phyloP scores from a whole-genome alignment of 176 grass and related monocot species.

The Pharus latifolius region DNA sequence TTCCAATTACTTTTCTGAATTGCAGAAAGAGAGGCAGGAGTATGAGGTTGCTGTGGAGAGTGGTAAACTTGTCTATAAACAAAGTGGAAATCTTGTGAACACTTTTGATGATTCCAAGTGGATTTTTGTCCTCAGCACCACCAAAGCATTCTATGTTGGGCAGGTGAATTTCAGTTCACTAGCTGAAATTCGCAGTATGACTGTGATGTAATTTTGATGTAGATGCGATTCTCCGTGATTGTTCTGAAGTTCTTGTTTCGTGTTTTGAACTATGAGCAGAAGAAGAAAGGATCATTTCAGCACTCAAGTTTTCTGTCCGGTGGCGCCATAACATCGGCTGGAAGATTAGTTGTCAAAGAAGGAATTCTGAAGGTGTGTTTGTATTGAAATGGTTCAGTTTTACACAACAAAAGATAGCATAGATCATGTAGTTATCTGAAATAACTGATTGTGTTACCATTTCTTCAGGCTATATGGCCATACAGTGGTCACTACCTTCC shows the following conservation, averaged over 20 bases:
- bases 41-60: slow-evolving; percentile 67
- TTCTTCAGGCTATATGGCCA: slow-evolving; percentile 78
- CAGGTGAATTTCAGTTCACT: slow-evolving; percentile 45
- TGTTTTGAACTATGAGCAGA: slow-evolving; percentile 35
- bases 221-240: neutral
- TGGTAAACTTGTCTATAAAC: slow-evolving; percentile 58
- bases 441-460: neutral
- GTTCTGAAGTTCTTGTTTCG: neutral
- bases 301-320: slow-evolving; percentile 85
- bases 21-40: slow-evolving; percentile 74
- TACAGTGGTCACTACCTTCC: slow-evolving; percentile 92
- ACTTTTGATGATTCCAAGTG: slow-evolving; percentile 76
- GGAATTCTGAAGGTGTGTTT: slow-evolving; percentile 56
- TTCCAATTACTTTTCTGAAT: slow-evolving; percentile 5
- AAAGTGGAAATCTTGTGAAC: slow-evolving; percentile 39
- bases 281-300: slow-evolving; percentile 93
- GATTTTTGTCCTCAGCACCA: slow-evolving; percentile 85
- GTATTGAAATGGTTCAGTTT: neutral
- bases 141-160: slow-evolving; percentile 65
- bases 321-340: slow-evolving; percentile 74
- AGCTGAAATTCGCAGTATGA: neutral
- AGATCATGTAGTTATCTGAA: neutral
- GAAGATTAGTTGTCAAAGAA: slow-evolving; percentile 78
- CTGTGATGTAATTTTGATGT: neutral
- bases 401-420: neutral